Percentiles rank a stretch among this genome's conserved stretches.
phyloP scores from a whole-genome alignment of 768 basidiomycete genomes.

The Xanthoconium stramineum region DNA sequence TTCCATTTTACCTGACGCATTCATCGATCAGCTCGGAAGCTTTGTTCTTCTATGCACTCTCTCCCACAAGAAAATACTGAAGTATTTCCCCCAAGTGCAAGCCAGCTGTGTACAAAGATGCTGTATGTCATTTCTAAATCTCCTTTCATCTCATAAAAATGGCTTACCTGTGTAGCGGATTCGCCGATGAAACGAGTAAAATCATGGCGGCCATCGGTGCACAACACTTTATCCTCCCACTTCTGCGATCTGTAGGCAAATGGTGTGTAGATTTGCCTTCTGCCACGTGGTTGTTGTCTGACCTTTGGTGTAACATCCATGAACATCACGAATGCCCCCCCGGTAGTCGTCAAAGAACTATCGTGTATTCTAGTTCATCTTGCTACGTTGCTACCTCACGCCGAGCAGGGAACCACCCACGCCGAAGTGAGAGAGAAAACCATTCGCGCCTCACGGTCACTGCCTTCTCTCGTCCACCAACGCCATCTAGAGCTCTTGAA shows the following conservation, averaged over 20 bases:
- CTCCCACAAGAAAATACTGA: slow-evolving; percentile 55
- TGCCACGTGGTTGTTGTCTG: background rate
- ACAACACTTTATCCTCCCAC: slow-evolving; percentile 54
- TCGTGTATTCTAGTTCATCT: slow-evolving; percentile 22
- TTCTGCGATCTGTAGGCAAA: slow-evolving; percentile 41
- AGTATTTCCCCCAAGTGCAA: slow-evolving; percentile 37
- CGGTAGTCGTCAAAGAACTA: slow-evolving; percentile 20
- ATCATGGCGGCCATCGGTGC: slow-evolving; percentile 47
- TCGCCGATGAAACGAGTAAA: slow-evolving; percentile 46
- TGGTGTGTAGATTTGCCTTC: slow-evolving; percentile 33
- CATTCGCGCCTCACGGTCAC: slow-evolving; percentile 18
- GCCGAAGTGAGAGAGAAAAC: slow-evolving; percentile 7
- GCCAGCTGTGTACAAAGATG: slow-evolving; percentile 43
- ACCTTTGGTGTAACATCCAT: slow-evolving; percentile 25
- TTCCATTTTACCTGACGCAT: background rate
- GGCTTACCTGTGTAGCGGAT: slow-evolving; percentile 32
- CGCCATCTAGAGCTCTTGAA: slow-evolving; percentile 55
- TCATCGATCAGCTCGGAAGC: slow-evolving; percentile 53
- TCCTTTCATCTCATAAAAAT: background rate
- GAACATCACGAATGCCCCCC: slow-evolving; percentile 24
- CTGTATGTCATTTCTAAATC: slow-evolving; percentile 39
- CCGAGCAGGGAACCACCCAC: background rate
- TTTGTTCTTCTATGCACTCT: slow-evolving; percentile 72
- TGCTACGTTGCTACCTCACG: slow-evolving; percentile 7
- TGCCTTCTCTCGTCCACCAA: slow-evolving; percentile 63